Conservation (phyloP, 768 basidiomycete genomes). For the Paxillus ammoniavirescens region DNA sequence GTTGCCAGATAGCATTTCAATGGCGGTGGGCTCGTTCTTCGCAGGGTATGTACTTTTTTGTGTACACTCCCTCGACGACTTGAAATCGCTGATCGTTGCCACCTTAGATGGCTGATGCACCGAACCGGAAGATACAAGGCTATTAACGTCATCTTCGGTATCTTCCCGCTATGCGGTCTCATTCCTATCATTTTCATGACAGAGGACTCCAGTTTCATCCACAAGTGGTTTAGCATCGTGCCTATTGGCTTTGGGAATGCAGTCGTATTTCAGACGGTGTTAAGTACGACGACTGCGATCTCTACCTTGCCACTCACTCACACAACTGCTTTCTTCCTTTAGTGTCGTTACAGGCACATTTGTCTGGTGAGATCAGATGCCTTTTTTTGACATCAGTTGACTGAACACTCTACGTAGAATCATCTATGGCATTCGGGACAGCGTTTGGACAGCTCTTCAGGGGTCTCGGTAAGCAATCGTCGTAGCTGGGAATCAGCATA, state of each 20-base stretch:
- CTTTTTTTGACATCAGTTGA: neutral
- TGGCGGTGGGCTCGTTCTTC: conserved; percentile 11
- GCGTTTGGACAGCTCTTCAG: conserved; percentile 24
- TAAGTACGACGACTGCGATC: conserved; percentile 3
- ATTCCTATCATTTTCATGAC: conserved; percentile 8
- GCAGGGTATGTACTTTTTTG: conserved; percentile 2
- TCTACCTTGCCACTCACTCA: neutral
- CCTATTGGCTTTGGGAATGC: conserved; percentile 17
- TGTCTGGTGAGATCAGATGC: neutral
- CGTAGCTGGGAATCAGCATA: neutral
- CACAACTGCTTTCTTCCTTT: neutral
- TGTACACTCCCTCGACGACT: neutral
- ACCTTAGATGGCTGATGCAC: conserved; percentile 7
- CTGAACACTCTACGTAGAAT: neutral
- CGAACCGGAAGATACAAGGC: conserved; percentile 11
- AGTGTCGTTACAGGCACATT: conserved; percentile 15
- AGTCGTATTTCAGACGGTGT: conserved; percentile 11
- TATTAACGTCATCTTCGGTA: conserved; percentile 9
- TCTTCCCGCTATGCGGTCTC: conserved; percentile 10
- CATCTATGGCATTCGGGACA: conserved; percentile 9
- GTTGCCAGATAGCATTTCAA: conserved; percentile 12
- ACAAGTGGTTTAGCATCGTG: conserved; percentile 14
- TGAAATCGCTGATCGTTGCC: neutral
- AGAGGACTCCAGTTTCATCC: conserved; percentile 5
- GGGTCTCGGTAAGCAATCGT: conserved; percentile 14